Conservation (phyloP, 2,329 filamentous ascomycete genomes). For the Pyrenophora graminea region DNA sequence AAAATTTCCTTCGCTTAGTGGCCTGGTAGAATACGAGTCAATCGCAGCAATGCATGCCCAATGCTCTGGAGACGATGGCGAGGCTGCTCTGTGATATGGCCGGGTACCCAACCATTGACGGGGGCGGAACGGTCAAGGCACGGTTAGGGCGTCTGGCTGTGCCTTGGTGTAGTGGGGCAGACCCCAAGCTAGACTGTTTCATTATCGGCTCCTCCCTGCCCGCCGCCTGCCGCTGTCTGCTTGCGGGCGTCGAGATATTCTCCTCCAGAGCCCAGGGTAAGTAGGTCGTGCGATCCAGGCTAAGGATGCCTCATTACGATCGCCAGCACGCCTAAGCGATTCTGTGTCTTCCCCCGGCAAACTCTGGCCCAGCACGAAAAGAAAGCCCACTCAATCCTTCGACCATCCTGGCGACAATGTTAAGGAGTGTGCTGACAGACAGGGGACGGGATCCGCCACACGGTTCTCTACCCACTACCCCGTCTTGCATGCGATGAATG, state of each 20-base stretch:
- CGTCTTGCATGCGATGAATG: constrained; percentile 1
- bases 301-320: constrained; percentile 2
- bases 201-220: not conserved
- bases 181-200: constrained; percentile 3
- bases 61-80: constrained; percentile 5
- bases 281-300: not conserved
- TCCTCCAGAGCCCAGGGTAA: not conserved
- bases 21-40: not conserved
- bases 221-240: not conserved
- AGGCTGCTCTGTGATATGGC: not conserved
- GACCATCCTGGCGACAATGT: constrained; percentile 3
- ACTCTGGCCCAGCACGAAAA: not conserved
- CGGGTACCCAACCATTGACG: not conserved
- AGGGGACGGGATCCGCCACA: constrained; percentile 2
- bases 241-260: not conserved
- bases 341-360: not conserved
- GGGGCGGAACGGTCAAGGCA: not conserved
- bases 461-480: not conserved
- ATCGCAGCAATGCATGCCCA: not conserved
- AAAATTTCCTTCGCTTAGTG: not conserved
- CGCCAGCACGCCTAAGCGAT: not conserved
- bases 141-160: constrained; percentile 1
- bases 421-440: constrained; percentile 1
- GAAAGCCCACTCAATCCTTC: not conserved
- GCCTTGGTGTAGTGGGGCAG: constrained; percentile 1